Percentiles rank a stretch among this genome's conserved stretches.
Evolutionary conservation across 805 yeast species (phyloP).

Genomic region (Ogataea nonfermentans): DNA sequence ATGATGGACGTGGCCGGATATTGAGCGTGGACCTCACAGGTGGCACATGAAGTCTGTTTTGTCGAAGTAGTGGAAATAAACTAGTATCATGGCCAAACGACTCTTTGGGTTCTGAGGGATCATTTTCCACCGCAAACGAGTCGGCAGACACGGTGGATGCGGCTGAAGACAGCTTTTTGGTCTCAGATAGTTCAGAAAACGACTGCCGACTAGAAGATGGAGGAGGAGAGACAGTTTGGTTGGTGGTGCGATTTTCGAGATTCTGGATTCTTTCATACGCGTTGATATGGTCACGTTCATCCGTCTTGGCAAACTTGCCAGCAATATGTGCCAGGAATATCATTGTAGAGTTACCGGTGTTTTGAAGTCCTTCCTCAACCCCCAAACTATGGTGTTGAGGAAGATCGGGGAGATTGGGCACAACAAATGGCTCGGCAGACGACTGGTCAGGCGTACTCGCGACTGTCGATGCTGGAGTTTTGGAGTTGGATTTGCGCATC

Average conservation of each 20-base stretch:
- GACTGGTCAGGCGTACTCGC: not conserved
- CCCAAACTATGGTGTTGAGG: not conserved
- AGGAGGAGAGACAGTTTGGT: not conserved
- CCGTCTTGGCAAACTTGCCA: constrained; percentile 69
- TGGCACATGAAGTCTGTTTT: constrained; percentile 40
- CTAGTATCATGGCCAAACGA: constrained; percentile 31
- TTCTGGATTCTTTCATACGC: constrained; percentile 49
- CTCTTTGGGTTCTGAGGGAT: constrained; percentile 18
- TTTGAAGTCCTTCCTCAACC: constrained; percentile 1
- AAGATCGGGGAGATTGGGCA: not conserved
- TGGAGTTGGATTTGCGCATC: constrained; percentile 15
- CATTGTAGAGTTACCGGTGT: constrained; percentile 46
- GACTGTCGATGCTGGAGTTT: not conserved
- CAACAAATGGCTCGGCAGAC: not conserved
- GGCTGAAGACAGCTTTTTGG: constrained; percentile 2
- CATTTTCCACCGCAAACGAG: constrained; percentile 1
- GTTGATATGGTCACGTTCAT: constrained; percentile 58
- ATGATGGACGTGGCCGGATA: constrained; percentile 47
- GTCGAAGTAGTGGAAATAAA: constrained; percentile 23
- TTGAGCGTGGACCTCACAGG: constrained; percentile 40
- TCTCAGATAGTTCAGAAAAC: not conserved
- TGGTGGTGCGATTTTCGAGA: constrained; percentile 36
- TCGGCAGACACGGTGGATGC: constrained; percentile 7
- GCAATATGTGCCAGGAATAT: constrained; percentile 77
- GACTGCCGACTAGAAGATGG: not conserved